phyloP scores from a whole-genome alignment of 148 eudicot species.

The Rhododendron ovatum region DNA sequence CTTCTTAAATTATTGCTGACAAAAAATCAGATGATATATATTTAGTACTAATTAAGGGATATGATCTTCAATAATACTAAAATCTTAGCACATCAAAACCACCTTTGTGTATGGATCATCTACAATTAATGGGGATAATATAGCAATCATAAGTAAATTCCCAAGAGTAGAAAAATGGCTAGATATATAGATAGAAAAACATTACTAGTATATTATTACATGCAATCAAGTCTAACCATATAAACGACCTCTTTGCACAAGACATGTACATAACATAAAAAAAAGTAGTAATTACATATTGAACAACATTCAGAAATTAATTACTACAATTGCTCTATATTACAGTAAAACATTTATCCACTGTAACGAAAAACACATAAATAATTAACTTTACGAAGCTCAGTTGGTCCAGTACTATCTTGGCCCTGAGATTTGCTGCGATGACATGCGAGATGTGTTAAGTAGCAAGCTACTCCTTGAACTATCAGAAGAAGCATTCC shows the following conservation, averaged over 20 bases:
- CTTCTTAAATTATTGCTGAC: no score
- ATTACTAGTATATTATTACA: background rate
- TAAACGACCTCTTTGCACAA: background rate
- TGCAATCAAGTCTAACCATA: background rate
- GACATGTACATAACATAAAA: background rate
- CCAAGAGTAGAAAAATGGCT: background rate
- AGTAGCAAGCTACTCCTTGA: constrained; percentile 18
- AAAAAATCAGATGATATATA: no score
- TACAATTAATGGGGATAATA: background rate
- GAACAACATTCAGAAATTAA: background rate
- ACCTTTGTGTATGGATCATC: background rate
- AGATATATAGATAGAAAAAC: background rate
- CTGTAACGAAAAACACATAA: background rate
- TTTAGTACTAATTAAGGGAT: no score
- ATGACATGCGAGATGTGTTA: constrained; percentile 37
- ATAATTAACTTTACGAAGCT: background rate
- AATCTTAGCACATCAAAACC: background rate
- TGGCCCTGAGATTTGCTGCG: constrained; percentile 68
- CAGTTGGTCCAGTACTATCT: constrained; percentile 26
- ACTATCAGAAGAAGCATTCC: constrained; percentile 17
- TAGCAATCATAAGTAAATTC: background rate
- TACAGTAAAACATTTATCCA: background rate
- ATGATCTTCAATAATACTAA: no score
- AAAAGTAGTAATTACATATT: background rate
- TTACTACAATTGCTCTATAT: background rate